phyloP scores from a whole-genome alignment of 2,329 filamentous ascomycete species.

The Apiospora pterosperma region DNA sequence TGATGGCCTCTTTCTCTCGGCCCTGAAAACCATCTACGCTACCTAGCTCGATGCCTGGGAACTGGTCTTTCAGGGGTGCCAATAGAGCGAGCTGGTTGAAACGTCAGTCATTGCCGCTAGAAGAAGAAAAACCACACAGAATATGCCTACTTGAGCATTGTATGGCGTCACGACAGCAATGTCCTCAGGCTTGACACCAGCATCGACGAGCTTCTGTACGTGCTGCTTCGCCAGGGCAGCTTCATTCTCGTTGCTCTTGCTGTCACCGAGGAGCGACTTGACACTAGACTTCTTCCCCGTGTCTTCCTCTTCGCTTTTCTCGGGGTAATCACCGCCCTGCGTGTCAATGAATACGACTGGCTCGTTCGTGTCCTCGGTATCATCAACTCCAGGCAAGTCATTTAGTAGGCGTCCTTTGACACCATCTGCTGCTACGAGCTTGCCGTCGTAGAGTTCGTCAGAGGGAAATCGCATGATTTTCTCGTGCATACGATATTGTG shows the following conservation, averaged over 20 bases:
- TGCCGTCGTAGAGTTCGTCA: conserved; percentile 78
- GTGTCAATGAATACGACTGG: conserved; percentile 94
- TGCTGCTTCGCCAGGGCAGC: conserved; percentile 77
- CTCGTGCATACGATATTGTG: conserved; percentile 97
- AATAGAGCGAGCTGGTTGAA: conserved; percentile 66
- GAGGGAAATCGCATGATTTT: conserved; percentile 95
- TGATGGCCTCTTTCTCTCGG: conserved; percentile 91
- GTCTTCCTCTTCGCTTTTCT: conserved; percentile 74
- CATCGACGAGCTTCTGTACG: conserved; percentile 69
- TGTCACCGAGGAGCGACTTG: conserved; percentile 50
- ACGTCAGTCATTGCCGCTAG: conserved; percentile 6
- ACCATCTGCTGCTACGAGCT: conserved; percentile 74
- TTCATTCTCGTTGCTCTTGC: conserved; percentile 73
- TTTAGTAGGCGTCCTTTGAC: conserved; percentile 74
- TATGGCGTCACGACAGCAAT: conserved; percentile 96
- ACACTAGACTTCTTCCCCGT: conserved; percentile 44
- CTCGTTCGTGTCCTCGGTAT: conserved; percentile 82
- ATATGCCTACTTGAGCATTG: conserved; percentile 71
- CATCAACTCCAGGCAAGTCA: conserved; percentile 65
- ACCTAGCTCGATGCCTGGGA: conserved; percentile 86
- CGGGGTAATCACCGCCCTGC: conserved; percentile 87
- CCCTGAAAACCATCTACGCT: conserved; percentile 98
- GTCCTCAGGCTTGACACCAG: conserved; percentile 77
- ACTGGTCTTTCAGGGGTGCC: conserved; percentile 75
- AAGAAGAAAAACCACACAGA: neutral